Percentiles rank a stretch among this genome's conserved stretches.
These are phyloP conservation scores for Saposhnikovia divaricata DNA, from an alignment of 129 eudicot species.

Conservation along the genomic window DNA sequence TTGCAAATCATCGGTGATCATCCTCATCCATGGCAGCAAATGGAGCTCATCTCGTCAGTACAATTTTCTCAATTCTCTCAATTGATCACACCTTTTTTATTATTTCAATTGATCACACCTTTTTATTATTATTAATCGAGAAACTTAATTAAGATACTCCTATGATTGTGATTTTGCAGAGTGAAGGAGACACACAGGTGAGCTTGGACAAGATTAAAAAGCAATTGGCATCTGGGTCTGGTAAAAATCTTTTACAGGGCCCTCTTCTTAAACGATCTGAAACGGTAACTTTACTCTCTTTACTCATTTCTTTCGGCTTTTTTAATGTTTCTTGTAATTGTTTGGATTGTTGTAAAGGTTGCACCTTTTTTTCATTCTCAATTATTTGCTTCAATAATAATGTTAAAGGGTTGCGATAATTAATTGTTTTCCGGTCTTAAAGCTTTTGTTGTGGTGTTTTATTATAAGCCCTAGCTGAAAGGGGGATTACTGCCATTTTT, in stretches of 20 bases:
- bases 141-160: background rate
- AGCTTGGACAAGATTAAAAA: conserved; percentile 85
- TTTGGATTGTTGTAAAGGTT: background rate
- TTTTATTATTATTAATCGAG: background rate
- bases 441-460: background rate
- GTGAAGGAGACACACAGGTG: conserved; percentile 50
- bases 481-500: background rate
- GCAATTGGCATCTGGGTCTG: conserved; percentile 80
- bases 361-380: background rate
- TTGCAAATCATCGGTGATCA: background rate
- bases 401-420: background rate
- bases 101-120: background rate
- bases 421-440: background rate
- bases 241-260: conserved; percentile 77
- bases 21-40: conserved; percentile 20
- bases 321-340: too few species aligned
- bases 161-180: conserved; percentile 21
- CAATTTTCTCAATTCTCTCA: background rate
- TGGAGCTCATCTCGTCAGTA: conserved; percentile 55
- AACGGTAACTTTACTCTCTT: conserved; percentile 43
- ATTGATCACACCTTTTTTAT: background rate
- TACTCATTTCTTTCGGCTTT: background rate
- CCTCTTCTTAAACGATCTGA: conserved; percentile 98
- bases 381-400: background rate
- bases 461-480: background rate